Base-by-base conservation (phyloP, 495 filamentous ascomycete genomes). In the Penicillium crystallinum region DNA sequence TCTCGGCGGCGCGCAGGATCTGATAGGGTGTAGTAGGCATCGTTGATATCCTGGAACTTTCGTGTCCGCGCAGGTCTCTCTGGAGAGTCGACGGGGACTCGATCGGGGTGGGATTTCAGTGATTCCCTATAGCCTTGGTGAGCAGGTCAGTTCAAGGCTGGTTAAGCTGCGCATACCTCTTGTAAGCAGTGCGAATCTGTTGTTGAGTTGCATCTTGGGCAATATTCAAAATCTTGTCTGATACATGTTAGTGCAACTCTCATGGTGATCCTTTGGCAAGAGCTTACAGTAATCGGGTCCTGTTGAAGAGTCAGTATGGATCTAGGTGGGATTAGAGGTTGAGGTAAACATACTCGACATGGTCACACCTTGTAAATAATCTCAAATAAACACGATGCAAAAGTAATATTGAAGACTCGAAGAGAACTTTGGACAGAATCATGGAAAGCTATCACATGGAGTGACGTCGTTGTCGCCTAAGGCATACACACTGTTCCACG, bases 21-120 rank as follows among this genome's bases (percentile, higher is more conserved):
- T 0, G 86, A 91, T 35, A 98, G 87, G 19, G 91, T 95, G 66
- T 91, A 98, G 77, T 98, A 98, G 61, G 93, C 93, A 68, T 97
- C 93, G 74, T 96, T 98, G 61, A 98, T 88, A 53, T 89, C 82
- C 68, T 98, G 93, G 76, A 98, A 98, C 66, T 87, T 86, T 58
- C 85, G 84, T 6, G 93, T 98, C 55, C 92, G 85, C 2, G 77
- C 70, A n/a, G 82, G 61, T 47, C 91, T 86, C 57, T 96, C 90
- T 46, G 92, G 88, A 19, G 90, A 90, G 69, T 91, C 85, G 59
- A 81, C 72, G 35, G 91, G 80, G 46, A 97, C 89, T 44, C 93
- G 86, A 68, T 98, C 93, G 3, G 93, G 93, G 72, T 98, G 93
- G 54, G 87, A 88, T 69, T 92, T 93, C 21, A 98, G 81, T 12